phyloP scores from a whole-genome alignment of 1,139 yeast genomes.

The Lodderomyces theae region DNA sequence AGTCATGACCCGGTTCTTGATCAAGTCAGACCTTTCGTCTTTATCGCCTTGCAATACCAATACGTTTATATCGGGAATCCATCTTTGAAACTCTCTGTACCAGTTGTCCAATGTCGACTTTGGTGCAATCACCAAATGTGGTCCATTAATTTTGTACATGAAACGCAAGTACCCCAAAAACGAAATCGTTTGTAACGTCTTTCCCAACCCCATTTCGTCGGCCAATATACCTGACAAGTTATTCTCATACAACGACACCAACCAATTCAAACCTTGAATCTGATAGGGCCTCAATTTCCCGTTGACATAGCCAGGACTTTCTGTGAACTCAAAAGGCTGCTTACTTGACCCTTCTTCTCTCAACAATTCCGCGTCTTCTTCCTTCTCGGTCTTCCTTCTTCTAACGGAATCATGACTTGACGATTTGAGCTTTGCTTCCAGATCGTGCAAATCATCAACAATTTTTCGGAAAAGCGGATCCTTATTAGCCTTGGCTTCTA shows the following conservation, averaged over 20 bases:
- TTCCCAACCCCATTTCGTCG: slow-evolving; percentile 98
- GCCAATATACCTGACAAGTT: slow-evolving; percentile 89
- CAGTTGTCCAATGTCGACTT: slow-evolving; percentile 80
- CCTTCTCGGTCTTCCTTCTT: slow-evolving; percentile 62
- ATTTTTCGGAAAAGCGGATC: slow-evolving; percentile 57
- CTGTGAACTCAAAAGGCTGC: slow-evolving; percentile 54
- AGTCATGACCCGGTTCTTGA: slow-evolving; percentile 48
- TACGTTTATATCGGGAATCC: slow-evolving; percentile 77
- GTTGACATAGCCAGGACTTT: slow-evolving; percentile 61
- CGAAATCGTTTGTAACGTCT: slow-evolving; percentile 90
- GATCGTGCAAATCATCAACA: slow-evolving; percentile 37
- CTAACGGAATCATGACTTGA: slow-evolving; percentile 25
- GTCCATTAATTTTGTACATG: slow-evolving; percentile 60
- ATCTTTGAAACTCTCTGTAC: slow-evolving; percentile 70
- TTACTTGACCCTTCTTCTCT: slow-evolving; percentile 50
- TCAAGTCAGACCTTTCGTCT: slow-evolving; percentile 54
- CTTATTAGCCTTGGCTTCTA: slow-evolving; percentile 61
- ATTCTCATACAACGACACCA: slow-evolving; percentile 77
- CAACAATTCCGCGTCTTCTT: slow-evolving; percentile 67
- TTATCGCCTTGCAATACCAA: slow-evolving; percentile 73
- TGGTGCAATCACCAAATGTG: slow-evolving; percentile 72
- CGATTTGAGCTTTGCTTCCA: slow-evolving; percentile 19
- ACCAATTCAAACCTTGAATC: slow-evolving; percentile 91
- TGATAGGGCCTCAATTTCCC: slow-evolving; percentile 79
- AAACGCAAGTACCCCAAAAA: slow-evolving; percentile 71